Evolutionary conservation across 768 basidiomycete species (phyloP).

Genomic region (Exidia glandulosa): DNA sequence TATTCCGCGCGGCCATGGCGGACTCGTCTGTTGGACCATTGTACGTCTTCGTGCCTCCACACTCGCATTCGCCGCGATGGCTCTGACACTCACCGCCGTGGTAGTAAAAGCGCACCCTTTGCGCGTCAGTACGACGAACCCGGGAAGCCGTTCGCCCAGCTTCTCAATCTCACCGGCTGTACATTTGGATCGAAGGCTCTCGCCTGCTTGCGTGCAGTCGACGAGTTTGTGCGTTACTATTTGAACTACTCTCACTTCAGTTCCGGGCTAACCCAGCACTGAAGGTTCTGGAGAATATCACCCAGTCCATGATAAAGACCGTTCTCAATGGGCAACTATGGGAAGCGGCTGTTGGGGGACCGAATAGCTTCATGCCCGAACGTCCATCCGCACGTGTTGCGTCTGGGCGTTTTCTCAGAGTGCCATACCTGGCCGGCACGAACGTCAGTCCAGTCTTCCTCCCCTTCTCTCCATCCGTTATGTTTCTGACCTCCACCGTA

Average conservation of each 20-base stretch:
- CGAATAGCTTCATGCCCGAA: constrained; percentile 10
- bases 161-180: constrained; percentile 39
- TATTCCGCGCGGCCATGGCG: constrained; percentile 43
- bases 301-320: constrained; percentile 5
- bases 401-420: constrained; percentile 11
- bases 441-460: constrained; percentile 6
- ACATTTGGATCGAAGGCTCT: constrained; percentile 7
- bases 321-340: constrained; percentile 12
- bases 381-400: constrained; percentile 10
- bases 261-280: neutral
- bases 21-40: constrained; percentile 46
- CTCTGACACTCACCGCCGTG: neutral
- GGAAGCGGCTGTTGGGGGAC: constrained; percentile 13
- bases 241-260: too few relatives aligned
- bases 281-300: constrained; percentile 5
- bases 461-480: neutral
- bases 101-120: constrained; percentile 40
- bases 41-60: constrained; percentile 29
- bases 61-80: neutral
- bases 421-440: constrained; percentile 11
- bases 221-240: constrained; percentile 30
- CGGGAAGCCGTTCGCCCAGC: constrained; percentile 37
- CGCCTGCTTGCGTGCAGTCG: constrained; percentile 33
- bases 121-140: constrained; percentile 39
- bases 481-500: neutral